Base-by-base conservation (phyloP, 2,329 filamentous ascomycete species). In the Trichoderma afroharzianum region DNA sequence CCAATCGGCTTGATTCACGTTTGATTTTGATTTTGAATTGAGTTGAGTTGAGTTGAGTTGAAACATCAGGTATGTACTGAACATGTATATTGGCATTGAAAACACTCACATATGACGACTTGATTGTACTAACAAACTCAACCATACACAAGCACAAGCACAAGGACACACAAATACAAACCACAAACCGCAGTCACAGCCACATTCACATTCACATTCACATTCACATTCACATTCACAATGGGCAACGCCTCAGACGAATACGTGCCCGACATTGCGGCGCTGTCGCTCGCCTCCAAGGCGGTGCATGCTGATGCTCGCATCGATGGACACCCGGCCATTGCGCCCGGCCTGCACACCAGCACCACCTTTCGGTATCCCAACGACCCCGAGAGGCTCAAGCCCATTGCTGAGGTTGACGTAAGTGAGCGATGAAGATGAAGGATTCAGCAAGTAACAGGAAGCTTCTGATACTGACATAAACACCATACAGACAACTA, bases 311-410 rank as follows among this genome's bases (percentile, higher is more conserved):
- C 92, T 73, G 94, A 97, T 78, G 91, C 97, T 82, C 85, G 85
- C 76, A 87, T 96, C 77, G 93, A 93, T 81, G 82, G 86, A 39
- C 88, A 92, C 75, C 86, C 90, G 64, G 94, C 96, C 79, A 92
- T 98, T 70, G 94, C 95, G 14, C 95, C 96, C 72, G 90, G 95
- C 4, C 86, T 98, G 78, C 95, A 98, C 80, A 90, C 97, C 74
- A 94, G 94, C 73, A 98, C 95, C 14, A 98, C 94, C 18, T 98
- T 94, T 82, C 90, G 93, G 76, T 98, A 98, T 81, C 85, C 86
- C 32, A 82, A 85, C 68, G 87, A 97, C 79, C 93, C 94, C 2
- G 86, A 90, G 6, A 80, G 89, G 32, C 87, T 97, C 59, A 82
- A 73, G 79, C 72, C 79, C 28, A 62, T 70, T 39, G 39, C 36